Evolutionary conservation across 2,329 filamentous ascomycete genomes (phyloP), one percentile per base, ranked within the genome.

Genomic region (Fusarium guadeloupense): DNA sequence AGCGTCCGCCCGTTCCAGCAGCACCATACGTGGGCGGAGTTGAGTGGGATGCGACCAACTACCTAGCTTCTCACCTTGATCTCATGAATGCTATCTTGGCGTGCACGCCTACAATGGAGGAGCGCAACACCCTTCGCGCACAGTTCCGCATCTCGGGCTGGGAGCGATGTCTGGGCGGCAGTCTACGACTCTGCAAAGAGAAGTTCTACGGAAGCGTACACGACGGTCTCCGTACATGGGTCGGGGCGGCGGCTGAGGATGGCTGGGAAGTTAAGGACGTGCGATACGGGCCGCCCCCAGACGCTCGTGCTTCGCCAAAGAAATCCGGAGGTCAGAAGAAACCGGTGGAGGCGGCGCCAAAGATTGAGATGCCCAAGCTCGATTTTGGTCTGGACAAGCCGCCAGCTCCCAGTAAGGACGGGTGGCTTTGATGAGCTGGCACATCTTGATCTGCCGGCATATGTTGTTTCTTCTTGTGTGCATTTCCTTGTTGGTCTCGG

Each of bases 21-120:
- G 94, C 94, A 6, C 94, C 94, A 1, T 98, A 98, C 72, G 93
- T 98, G 35, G 95, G 95, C 42, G 94, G 95, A 48, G 95, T 98
- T 9, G 95, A 99, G 76, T 98, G 95, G 95, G 95, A 98, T 73
- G 95, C 95, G 4, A 98, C 95, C 9, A 97, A 97, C 76, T 98
- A 98, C 74, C 83, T 98, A 10, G 92, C 94, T 16, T 91, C 91
- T 0, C 94, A 99, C 71, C 83, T 99, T 9, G 95, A 98, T 71
- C 87, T 99, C 10, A 78, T 98, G 69, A 99, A 98, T 71, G 94
- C 92, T 25, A 86, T 98, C 52, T 79, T 98, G 53, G 92, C 94
- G 1, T 94, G 89, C 54, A 84, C 95, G 1, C 89, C 91, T 1
- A 89, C 88, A 0, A 68, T 73, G 3, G 76, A 83, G 20, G 88